Conservation (phyloP, 495 filamentous ascomycete genomes). For the Hyaloscypha hepaticicola region DNA sequence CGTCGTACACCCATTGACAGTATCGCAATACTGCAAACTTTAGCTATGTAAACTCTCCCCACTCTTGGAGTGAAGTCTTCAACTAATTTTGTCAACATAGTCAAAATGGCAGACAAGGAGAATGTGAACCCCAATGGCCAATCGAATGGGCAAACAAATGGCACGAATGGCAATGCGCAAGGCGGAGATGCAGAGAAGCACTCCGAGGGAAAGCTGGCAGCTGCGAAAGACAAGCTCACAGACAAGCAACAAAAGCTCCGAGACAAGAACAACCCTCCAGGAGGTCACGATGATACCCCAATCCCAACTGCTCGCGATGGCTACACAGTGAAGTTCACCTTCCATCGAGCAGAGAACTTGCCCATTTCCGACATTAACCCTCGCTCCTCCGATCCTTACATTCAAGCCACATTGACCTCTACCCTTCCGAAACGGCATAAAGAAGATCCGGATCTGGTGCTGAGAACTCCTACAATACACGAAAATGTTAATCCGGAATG, state of each 20-base stretch:
- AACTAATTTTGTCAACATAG: neutral
- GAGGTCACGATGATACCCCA: constrained; percentile 77
- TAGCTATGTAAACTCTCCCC: neutral
- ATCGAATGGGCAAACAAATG: constrained; percentile 7
- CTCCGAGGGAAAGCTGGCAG: constrained; percentile 12
- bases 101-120: neutral
- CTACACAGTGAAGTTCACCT: constrained; percentile 81
- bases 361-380: constrained; percentile 77
- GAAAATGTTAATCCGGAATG: constrained; percentile 70
- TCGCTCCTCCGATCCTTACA: constrained; percentile 81
- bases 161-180: constrained; percentile 8
- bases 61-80: neutral
- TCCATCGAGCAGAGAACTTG: constrained; percentile 76
- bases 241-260: constrained; percentile 59
- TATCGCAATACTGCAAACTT: neutral
- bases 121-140: neutral
- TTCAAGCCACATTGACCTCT: constrained; percentile 64
- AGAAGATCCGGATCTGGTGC: constrained; percentile 68
- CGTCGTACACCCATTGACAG: neutral
- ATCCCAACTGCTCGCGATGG: constrained; percentile 70
- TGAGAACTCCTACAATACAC: constrained; percentile 74
- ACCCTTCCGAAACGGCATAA: constrained; percentile 70
- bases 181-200: constrained; percentile 20
- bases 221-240: constrained; percentile 49
- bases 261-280: constrained; percentile 62